Evolutionary conservation across 2,329 filamentous ascomycete species (phyloP).

Genomic region (Botryotinia convoluta): DNA sequence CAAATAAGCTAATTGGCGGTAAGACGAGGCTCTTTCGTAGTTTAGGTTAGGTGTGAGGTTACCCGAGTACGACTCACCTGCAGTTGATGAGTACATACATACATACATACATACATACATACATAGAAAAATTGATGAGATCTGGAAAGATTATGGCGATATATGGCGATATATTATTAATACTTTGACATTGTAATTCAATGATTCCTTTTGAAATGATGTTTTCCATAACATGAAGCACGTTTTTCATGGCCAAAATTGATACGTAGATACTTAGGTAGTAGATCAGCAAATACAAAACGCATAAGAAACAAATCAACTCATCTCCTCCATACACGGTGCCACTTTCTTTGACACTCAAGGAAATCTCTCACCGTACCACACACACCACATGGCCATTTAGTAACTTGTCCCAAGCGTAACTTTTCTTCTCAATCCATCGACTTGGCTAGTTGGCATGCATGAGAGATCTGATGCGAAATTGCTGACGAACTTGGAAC

Average conservation of each 20-base stretch:
- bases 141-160: not conserved
- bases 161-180: not conserved
- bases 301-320: not conserved
- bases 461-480: constrained; percentile 4
- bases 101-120: no score
- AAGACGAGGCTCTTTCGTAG: not conserved
- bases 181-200: not conserved
- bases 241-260: not conserved
- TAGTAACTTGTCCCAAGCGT: not conserved
- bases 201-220: not conserved
- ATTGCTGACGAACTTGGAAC: not conserved
- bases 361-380: not conserved
- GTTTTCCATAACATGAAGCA: not conserved
- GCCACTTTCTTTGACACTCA: not conserved
- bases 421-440: not conserved
- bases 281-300: not conserved
- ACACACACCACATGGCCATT: constrained; percentile 9
- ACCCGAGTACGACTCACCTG: not conserved
- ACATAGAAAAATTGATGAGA: not conserved
- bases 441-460: not conserved
- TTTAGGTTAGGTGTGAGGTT: not conserved
- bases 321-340: not conserved
- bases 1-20: not conserved
- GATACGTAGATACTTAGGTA: not conserved
- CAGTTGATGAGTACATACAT: no score